These are phyloP conservation scores for Phanerochaete sordida DNA, from an alignment of 768 basidiomycete species.

Conservation along the genomic window DNA sequence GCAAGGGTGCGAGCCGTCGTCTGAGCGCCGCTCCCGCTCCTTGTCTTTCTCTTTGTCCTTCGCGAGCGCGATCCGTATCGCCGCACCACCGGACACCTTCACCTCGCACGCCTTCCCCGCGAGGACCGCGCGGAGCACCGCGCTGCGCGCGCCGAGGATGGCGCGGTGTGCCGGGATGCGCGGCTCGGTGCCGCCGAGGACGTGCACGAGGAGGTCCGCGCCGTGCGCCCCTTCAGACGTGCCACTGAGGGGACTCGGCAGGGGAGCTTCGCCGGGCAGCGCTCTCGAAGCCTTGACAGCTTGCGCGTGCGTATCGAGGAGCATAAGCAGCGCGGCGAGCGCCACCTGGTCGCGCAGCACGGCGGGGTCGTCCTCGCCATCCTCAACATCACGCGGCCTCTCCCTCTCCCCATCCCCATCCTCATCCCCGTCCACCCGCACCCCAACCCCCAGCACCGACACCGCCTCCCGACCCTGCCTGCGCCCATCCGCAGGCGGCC, in stretches of 20 bases:
- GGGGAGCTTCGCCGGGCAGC: not conserved
- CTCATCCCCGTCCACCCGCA: not conserved
- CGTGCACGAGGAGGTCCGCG: constrained; percentile 58
- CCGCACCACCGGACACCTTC: constrained; percentile 20
- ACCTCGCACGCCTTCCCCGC: constrained; percentile 30
- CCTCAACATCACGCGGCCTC: not conserved
- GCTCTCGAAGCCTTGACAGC: not conserved
- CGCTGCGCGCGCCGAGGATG: constrained; percentile 61
- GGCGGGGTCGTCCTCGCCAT: not conserved
- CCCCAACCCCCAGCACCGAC: not conserved
- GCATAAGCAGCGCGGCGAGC: not conserved
- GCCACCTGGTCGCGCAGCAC: not conserved
- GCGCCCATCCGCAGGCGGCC: not conserved
- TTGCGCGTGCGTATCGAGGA: not conserved
- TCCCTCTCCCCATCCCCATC: not conserved
- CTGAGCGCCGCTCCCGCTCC: not conserved
- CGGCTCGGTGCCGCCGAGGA: constrained; percentile 34
- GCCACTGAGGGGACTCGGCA: not conserved
- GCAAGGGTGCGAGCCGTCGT: constrained; percentile 3
- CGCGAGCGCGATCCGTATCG: constrained; percentile 24
- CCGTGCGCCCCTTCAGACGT: constrained; percentile 32
- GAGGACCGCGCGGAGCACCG: constrained; percentile 41
- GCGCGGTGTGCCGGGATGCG: constrained; percentile 60
- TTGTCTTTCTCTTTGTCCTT: not conserved
- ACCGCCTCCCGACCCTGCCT: not conserved